Evolutionary conservation across 495 filamentous ascomycete species (phyloP), one percentile per base, ranked within the genome.

Genomic region (Penicillium turbatum): DNA sequence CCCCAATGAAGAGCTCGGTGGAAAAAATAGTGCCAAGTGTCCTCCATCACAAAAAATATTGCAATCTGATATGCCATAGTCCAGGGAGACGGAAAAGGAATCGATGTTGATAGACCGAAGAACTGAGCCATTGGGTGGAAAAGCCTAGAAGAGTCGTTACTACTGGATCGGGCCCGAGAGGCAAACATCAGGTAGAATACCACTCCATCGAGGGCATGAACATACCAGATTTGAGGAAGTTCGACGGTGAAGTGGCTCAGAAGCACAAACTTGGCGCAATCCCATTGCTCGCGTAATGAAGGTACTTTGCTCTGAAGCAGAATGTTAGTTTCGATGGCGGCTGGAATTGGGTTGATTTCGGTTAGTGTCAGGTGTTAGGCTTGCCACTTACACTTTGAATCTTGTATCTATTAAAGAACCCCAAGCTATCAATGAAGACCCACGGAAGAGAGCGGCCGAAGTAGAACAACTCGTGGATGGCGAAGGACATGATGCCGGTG

Each of bases 91-190:
- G 93, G 93, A 78, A 98, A 98, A 8, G 95, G 93, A 42, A 97
- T 87, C 42, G 85, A 82, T 51, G 89, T 96, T 17, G 83, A 78
- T 66, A 98, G 86, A 59, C 95, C 95, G 68, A 89, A 90, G 70
- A 82, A 95, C 66, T 91, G 87, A 31, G 92, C 92, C 81, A 97
- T 86, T n/a, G 93, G 93, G 73, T 98, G 93, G 79, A 98, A 98
- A 51, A 97, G 82, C 82, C 81, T 84, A 34, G 10, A 32, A 16
- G 27, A 2, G 29, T 29, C 29, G 37, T 55, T 55, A 48, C 2
- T 53, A 57, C 17, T 57, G 2, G 27, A 51, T 46, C 16, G 11
- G 48, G 46, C 34, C 46, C 21, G 46, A 48, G 34, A 48, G 45
- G 26, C 24, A 53, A 38, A 46, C 41, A 19, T 45, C 32, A 0